Evolutionary conservation across 2,329 filamentous ascomycete species (phyloP).

Genomic region (Cordyceps farinosa): DNA sequence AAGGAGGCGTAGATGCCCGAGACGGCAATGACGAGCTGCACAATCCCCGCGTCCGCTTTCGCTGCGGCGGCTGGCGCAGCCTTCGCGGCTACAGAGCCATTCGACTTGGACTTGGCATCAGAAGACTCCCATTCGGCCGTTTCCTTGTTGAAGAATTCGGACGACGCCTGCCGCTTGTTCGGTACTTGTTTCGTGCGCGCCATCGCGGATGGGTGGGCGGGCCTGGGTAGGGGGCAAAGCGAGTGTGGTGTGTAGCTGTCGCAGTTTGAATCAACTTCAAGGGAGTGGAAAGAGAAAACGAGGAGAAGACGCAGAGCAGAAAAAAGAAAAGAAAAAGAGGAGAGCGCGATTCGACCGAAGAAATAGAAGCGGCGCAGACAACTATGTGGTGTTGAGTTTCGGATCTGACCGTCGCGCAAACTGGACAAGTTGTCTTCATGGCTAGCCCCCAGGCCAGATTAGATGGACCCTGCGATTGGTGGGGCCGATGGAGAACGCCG

Average conservation of each 20-base stretch:
- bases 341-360: background rate
- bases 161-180: conserved; percentile 62
- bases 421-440: conserved; percentile 17
- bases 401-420: background rate
- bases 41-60: conserved; percentile 55
- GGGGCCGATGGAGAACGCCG: conserved; percentile 4
- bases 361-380: background rate
- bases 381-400: background rate
- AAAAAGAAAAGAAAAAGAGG: background rate
- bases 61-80: conserved; percentile 25
- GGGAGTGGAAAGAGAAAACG: background rate
- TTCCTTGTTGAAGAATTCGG: conserved; percentile 57
- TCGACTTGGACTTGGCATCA: conserved; percentile 29
- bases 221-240: background rate
- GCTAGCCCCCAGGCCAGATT: conserved; percentile 2
- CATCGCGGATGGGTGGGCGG: conserved; percentile 43
- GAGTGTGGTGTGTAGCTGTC: background rate
- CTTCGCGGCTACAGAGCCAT: conserved; percentile 26
- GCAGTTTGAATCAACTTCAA: background rate
- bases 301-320: background rate
- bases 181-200: conserved; percentile 69
- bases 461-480: conserved; percentile 10
- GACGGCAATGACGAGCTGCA: conserved; percentile 83
- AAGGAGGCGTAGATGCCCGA: conserved; percentile 95
- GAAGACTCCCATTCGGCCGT: conserved; percentile 36